These are phyloP conservation scores for Calonectria leucothoes DNA, from an alignment of 2,329 filamentous ascomycete genomes.

Conservation along the genomic window DNA sequence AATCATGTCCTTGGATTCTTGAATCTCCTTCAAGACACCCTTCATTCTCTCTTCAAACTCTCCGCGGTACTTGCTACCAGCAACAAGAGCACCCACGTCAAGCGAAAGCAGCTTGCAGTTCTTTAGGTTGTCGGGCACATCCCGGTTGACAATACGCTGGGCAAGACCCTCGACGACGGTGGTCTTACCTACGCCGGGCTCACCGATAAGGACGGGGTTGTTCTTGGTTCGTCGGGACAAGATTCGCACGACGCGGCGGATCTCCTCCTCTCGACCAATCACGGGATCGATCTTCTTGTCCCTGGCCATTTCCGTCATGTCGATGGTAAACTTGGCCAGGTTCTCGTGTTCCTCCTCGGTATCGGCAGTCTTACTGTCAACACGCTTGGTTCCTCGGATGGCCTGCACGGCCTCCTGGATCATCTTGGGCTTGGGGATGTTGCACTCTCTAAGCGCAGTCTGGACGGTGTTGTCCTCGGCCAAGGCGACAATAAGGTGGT, in stretches of 20 bases:
- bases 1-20: constrained; percentile 95
- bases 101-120: constrained; percentile 94
- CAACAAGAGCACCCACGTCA: constrained; percentile 94
- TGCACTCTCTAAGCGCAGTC: constrained; percentile 81
- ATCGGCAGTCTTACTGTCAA: constrained; percentile 97
- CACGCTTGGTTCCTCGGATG: constrained; percentile 91
- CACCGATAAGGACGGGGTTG: constrained; percentile 97
- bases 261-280: constrained; percentile 96
- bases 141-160: constrained; percentile 93
- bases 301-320: constrained; percentile 95
- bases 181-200: constrained; percentile 98
- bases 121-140: constrained; percentile 95
- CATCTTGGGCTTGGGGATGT: constrained; percentile 90
- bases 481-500: constrained; percentile 90
- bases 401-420: constrained; percentile 91
- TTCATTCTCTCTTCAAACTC: constrained; percentile 99
- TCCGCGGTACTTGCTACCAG: constrained; percentile 97
- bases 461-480: constrained; percentile 84
- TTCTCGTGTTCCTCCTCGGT: constrained; percentile 94
- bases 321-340: constrained; percentile 96
- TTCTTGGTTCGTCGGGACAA: constrained; percentile 96
- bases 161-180: constrained; percentile 97
- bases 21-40: constrained; percentile 96
- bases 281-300: constrained; percentile 99
- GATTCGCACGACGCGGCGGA: constrained; percentile 90